Base-by-base conservation (phyloP, 192 early-diverging fungal genomes). In the Paraglomus brasilianum region DNA sequence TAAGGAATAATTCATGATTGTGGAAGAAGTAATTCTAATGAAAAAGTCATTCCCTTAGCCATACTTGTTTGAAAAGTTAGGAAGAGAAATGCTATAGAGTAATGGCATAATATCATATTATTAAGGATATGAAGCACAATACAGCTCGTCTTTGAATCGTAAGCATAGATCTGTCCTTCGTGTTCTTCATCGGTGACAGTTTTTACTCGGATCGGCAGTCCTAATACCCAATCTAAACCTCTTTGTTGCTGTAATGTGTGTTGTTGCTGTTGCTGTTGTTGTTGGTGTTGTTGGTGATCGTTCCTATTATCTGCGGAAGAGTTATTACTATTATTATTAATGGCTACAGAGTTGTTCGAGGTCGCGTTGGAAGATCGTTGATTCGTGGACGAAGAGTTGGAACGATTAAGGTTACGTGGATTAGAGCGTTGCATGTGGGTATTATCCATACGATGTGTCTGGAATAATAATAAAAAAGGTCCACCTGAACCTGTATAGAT, bases 111-210 rank as follows among this genome's bases (percentile, higher is more conserved):
- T 58, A 59, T 42, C 44, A 66, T 58, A 57, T 74, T 60, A 78
- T 79, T 83, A 77, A 75, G 80, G 85, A 83, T 87, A 84, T 88
- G 79, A 76, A 88, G 78, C 57, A 81, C 86, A 75, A 88, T 56
- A 66, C 82, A 85, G 73, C 85, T 86, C 40, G 82, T 86, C 41
- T 73, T 81, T 43, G 74, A 51, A 74, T 88, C 86, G 53, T 80
- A 82, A 3, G 86, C 77, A 64, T 81, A 88, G 65, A 88, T 77
- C 24, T 76, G 69, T 38, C 86, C 86, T 24, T 85, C 77, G 52
- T 81, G 75, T 61, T 77, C 74, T 64, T 85, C 85, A 74, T 82
- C 75, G 21, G 74, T 69, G 36, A 58, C 40, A 2, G 83, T 83
- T 55, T 80, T 80, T 44, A 84, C 71, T 61, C 75, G 76, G 75